phyloP scores from a whole-genome alignment of 768 basidiomycete genomes.

The Rhodotorula toruloides region DNA sequence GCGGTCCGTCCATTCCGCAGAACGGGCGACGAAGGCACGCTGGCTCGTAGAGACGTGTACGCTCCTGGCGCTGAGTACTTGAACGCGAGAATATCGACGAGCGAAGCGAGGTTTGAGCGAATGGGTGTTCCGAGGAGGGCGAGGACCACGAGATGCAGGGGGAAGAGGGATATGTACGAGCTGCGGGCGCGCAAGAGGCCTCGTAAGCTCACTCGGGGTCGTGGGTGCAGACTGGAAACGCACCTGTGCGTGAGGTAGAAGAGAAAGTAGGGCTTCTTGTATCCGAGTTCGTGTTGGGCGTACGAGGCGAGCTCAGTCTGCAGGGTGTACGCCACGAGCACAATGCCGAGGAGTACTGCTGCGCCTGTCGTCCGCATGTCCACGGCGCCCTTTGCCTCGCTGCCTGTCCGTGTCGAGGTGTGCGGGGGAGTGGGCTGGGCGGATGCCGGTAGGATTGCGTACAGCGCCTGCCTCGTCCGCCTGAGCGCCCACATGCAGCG shows the following conservation, averaged over 20 bases:
- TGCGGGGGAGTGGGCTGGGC: background rate
- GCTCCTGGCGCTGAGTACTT: constrained; percentile 42
- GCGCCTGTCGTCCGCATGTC: constrained; percentile 4
- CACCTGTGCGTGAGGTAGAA: constrained; percentile 73
- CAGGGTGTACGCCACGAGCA: constrained; percentile 58
- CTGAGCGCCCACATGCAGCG: no score
- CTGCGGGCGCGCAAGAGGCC: background rate
- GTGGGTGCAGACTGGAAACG: background rate
- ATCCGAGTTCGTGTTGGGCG: constrained; percentile 69
- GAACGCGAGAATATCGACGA: constrained; percentile 53
- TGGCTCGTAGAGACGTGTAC: background rate
- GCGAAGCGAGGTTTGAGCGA: constrained; percentile 53
- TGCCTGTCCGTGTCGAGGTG: background rate
- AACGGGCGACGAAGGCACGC: constrained; percentile 1
- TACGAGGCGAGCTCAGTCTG: constrained; percentile 57
- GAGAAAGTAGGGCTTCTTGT: constrained; percentile 76
- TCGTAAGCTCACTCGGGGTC: no score
- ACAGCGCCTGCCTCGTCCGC: no score
- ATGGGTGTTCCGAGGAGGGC: constrained; percentile 53
- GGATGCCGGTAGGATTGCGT: no score
- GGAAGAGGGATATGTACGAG: constrained; percentile 67
- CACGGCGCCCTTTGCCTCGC: background rate
- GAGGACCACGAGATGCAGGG: constrained; percentile 71
- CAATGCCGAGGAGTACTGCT: constrained; percentile 24
- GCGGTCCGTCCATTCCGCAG: no score